These are phyloP conservation scores for Ogataea saltuana DNA, from an alignment of 805 yeast genomes.

Conservation along the genomic window DNA sequence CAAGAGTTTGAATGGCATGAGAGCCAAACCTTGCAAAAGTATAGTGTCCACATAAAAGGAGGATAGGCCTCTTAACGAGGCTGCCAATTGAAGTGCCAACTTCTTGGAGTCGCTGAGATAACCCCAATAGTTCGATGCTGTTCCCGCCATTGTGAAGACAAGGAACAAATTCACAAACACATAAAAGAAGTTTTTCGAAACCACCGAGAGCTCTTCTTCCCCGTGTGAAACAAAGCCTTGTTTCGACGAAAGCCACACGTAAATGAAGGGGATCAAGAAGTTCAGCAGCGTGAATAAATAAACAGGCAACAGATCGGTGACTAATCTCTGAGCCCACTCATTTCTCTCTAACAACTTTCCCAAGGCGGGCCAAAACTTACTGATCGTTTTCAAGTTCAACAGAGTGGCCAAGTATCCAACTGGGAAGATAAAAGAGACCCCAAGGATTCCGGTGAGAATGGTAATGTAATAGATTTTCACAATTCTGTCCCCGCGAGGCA, in stretches of 20 bases:
- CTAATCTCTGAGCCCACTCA: slow-evolving; percentile 72
- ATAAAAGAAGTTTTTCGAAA: slow-evolving; percentile 91
- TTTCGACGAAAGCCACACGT: slow-evolving; percentile 74
- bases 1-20: slow-evolving; percentile 85
- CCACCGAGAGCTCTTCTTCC: slow-evolving; percentile 87
- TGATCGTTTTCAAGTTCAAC: slow-evolving; percentile 74
- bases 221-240: slow-evolving; percentile 93
- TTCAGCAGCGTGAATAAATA: slow-evolving; percentile 86
- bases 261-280: slow-evolving; percentile 79
- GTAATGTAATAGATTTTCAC: slow-evolving; percentile 66
- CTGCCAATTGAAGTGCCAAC: slow-evolving; percentile 83
- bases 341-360: slow-evolving; percentile 66
- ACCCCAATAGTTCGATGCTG: slow-evolving; percentile 80
- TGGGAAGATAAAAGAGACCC: slow-evolving; percentile 76
- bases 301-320: slow-evolving; percentile 89
- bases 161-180: slow-evolving; percentile 90
- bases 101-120: slow-evolving; percentile 85
- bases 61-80: slow-evolving; percentile 75
- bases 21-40: slow-evolving; percentile 79
- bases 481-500: slow-evolving; percentile 72
- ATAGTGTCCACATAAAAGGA: slow-evolving; percentile 88
- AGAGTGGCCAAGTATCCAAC: slow-evolving; percentile 83
- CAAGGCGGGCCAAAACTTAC: slow-evolving; percentile 78
- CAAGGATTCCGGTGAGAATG: slow-evolving; percentile 61
- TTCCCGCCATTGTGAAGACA: slow-evolving; percentile 92